Conservation (phyloP, 768 basidiomycete genomes). For the Tylopilus subfusipes region DNA sequence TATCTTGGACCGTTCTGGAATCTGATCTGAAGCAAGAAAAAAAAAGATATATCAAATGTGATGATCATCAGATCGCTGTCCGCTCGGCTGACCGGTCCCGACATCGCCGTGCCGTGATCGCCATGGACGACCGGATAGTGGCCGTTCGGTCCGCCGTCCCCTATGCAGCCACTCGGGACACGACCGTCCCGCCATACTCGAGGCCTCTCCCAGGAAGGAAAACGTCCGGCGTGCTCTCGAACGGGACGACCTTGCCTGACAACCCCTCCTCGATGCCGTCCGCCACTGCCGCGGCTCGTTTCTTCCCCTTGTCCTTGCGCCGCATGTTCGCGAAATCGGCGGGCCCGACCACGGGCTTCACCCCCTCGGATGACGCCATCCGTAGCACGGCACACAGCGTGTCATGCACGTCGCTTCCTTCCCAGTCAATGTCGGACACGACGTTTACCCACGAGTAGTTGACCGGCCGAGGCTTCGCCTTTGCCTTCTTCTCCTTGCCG, state of each 20-base stretch:
- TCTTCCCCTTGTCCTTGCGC: constrained; percentile 30
- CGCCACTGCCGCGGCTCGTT: constrained; percentile 8
- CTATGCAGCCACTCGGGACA: constrained; percentile 34
- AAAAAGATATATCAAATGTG: neutral
- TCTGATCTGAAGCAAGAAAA: neutral
- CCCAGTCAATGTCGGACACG: constrained; percentile 79
- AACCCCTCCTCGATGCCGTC: constrained; percentile 18
- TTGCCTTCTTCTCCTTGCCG: constrained; percentile 32
- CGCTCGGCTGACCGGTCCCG: neutral
- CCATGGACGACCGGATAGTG: neutral
- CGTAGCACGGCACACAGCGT: constrained; percentile 40
- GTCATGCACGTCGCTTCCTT: constrained; percentile 70
- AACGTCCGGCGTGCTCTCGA: constrained; percentile 33
- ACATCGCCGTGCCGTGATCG: neutral
- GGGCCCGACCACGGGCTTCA: constrained; percentile 27
- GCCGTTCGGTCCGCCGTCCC: neutral
- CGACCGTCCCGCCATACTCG: constrained; percentile 34
- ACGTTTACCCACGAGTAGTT: constrained; percentile 82
- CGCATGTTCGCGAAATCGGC: constrained; percentile 20
- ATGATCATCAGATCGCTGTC: neutral
- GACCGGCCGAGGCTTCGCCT: constrained; percentile 40
- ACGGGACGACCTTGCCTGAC: constrained; percentile 32
- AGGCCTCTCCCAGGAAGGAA: constrained; percentile 29
- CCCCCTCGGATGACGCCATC: constrained; percentile 34
- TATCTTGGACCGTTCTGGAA: neutral